These are phyloP conservation scores for Dactylellina drechsleri DNA, from an alignment of 2,329 filamentous ascomycete species.

Conservation along the genomic window DNA sequence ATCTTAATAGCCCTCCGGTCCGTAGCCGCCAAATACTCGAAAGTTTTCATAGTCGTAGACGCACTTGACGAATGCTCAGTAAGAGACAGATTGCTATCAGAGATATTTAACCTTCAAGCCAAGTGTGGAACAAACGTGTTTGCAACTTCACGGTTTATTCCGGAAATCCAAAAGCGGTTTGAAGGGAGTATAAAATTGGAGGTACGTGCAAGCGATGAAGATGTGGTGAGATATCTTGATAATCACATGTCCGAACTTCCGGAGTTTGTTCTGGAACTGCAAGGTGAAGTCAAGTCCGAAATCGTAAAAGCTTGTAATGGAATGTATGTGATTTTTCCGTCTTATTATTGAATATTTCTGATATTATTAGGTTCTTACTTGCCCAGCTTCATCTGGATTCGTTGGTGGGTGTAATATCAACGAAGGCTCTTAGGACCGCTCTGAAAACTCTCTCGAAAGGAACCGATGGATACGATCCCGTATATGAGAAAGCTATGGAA, in stretches of 20 bases:
- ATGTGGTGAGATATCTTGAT: background rate
- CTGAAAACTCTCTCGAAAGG: background rate
- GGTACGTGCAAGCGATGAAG: background rate
- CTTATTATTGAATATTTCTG: background rate
- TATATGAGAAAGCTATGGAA: background rate
- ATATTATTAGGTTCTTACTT: background rate
- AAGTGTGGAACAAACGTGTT: background rate
- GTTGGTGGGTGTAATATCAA: background rate
- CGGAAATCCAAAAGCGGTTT: background rate
- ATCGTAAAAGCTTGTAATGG: background rate
- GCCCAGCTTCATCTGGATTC: background rate
- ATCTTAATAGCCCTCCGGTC: conserved; percentile 5
- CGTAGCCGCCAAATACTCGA: conserved; percentile 8
- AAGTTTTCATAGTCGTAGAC: conserved; percentile 31
- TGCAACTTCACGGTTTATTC: background rate
- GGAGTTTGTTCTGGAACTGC: background rate
- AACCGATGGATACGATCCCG: background rate
- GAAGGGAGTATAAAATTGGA: background rate
- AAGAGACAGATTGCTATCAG: conserved; percentile 57
- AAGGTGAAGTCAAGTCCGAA: background rate
- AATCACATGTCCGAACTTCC: background rate
- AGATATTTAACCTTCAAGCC: conserved; percentile 53
- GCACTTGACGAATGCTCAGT: conserved; percentile 55
- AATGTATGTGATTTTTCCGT: background rate
- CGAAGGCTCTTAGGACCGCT: background rate